Base-by-base conservation (phyloP, 2,329 filamentous ascomycete species). In the Trichoderma citrinoviride region DNA sequence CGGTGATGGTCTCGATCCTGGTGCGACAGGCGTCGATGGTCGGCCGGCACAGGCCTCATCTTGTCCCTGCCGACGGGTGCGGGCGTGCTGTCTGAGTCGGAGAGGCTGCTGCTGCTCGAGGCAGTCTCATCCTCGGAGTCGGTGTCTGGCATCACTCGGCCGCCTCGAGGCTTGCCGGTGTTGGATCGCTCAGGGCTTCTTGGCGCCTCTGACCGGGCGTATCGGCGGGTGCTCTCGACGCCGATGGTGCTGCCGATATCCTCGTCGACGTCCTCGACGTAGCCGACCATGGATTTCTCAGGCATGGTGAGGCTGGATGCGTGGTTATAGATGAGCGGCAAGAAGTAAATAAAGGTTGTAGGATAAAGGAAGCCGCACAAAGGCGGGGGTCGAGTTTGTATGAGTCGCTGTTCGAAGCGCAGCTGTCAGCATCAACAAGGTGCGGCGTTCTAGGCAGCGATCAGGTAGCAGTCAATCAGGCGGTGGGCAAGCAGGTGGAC, bases 181-280 rank as follows among this genome's bases (percentile, higher is more conserved):
- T 85, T 86, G 70, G 84, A 79, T 37, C 78, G 78, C 70, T 84
- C 79, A 10, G 81, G 80, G 68, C 79, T 80, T 41, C 66, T 64
- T 33, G 78, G 74, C n/a, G 77, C 79, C 60, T 78, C 74, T 33
- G 82, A 83, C 40, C 75, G 75, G 68, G 83, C 83, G 74, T 84
- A 85, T 55, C 71, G 73, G 33, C 77, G 75, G 50, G 76, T 79
- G 65, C 76, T 74, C 67, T 72, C 73, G 50, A 78, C 79, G 67
- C 75, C 75, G 46, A 78, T 72, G 41, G 77, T 73, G 61, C 80
- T 80, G 46, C 78, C 81, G 14, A 77, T 75, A 57, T 85, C 82
- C 69, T 85, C 82, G 70, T 85, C 81, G 53, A 76, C 81, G 41
- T 85, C 84, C 72, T 85, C 80, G 65, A 83, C 77, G 71, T 80